phyloP scores from a whole-genome alignment of 306 rosid genomes.

The Cicer bijugum region DNA sequence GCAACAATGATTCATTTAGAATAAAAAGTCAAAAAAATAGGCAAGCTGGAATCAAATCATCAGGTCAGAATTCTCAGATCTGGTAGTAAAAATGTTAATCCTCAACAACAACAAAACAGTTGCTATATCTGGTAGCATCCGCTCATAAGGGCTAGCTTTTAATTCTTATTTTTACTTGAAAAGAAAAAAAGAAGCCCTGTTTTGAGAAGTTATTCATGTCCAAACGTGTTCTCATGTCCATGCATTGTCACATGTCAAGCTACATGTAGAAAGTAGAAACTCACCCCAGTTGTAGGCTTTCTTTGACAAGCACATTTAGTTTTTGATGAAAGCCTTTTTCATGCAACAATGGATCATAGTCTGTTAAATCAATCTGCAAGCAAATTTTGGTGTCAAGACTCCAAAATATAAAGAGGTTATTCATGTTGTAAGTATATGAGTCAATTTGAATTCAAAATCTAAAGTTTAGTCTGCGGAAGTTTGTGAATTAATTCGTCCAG shows the following conservation, averaged over 20 bases:
- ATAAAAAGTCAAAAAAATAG: constrained; percentile 15
- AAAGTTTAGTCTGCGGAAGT: constrained; percentile 28
- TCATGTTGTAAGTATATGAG: constrained; percentile 29
- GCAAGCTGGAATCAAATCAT: constrained; percentile 19
- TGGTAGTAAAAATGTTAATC: constrained; percentile 19
- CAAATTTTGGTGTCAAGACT: constrained; percentile 41
- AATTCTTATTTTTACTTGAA: constrained; percentile 18
- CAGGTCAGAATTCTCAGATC: constrained; percentile 34
- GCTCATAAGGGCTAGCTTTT: constrained; percentile 4
- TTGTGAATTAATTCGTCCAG: constrained; percentile 33
- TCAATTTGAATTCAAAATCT: constrained; percentile 39
- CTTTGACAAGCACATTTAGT: constrained; percentile 66
- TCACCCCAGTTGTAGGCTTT: constrained; percentile 66
- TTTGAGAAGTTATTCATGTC: constrained; percentile 39
- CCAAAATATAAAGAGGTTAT: constrained; percentile 32
- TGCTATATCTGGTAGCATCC: constrained; percentile 32
- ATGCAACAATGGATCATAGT: constrained; percentile 74
- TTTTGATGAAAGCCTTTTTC: constrained; percentile 82
- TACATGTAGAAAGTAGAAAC: constrained; percentile 49
- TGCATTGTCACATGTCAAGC: constrained; percentile 39
- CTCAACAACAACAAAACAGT: constrained; percentile 1
- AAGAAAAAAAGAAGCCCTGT: neutral
- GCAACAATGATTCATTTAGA: constrained; percentile 34
- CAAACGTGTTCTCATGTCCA: constrained; percentile 21
- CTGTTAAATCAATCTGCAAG: constrained; percentile 66